Evolutionary conservation across 2,329 filamentous ascomycete species (phyloP).

Genomic region (Trichoderma atrobrunneum): DNA sequence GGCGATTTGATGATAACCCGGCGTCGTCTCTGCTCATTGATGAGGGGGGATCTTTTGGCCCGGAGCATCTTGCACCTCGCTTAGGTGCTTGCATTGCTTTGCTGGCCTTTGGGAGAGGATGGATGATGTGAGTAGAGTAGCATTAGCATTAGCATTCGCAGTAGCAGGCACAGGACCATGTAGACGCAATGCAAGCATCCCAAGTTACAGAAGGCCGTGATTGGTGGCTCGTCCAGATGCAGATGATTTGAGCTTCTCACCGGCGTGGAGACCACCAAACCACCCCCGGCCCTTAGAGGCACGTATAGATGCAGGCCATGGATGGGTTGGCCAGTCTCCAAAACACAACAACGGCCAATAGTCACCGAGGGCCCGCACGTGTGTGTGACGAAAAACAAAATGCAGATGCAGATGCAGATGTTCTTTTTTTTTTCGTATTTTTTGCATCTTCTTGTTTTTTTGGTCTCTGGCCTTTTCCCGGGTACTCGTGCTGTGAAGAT

Average conservation of each 20-base stretch:
- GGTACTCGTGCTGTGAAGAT: not conserved
- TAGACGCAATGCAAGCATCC: not conserved
- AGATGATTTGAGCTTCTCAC: not conserved
- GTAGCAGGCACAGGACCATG: not conserved
- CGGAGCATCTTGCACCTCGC: not conserved
- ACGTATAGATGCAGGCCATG: not conserved
- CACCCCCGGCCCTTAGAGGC: not conserved
- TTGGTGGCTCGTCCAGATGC: not conserved
- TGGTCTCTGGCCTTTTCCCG: not conserved
- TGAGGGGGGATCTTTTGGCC: not conserved
- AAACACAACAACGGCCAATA: not conserved
- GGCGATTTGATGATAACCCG: not conserved
- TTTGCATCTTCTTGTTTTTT: not conserved
- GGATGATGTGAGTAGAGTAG: not conserved
- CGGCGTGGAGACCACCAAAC: not conserved
- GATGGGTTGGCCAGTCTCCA: not conserved
- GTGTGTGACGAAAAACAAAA: constrained; percentile 11
- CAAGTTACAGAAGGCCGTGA: not conserved
- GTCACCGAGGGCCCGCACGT: not conserved
- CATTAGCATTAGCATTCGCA: not conserved
- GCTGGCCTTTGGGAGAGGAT: not conserved
- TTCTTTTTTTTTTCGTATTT: not conserved
- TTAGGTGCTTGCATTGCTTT: constrained; percentile 3
- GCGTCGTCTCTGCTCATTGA: not conserved
- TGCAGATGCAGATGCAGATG: constrained; percentile 13